These are phyloP conservation scores for Salix caprea DNA, from an alignment of 345 rosid genomes.

Conservation along the genomic window DNA sequence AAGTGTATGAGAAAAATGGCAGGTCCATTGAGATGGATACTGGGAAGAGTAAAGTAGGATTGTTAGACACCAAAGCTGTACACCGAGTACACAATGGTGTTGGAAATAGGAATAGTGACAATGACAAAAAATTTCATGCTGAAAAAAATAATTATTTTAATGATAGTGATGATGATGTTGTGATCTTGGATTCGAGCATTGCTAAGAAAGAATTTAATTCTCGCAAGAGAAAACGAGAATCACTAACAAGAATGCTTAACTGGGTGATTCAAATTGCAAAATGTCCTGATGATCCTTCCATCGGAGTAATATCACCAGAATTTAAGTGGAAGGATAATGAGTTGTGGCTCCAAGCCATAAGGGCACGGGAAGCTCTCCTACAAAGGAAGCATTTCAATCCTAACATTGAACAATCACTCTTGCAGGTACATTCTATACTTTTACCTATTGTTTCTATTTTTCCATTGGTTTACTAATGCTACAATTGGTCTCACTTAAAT, in stretches of 20 bases:
- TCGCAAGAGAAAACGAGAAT: slow-evolving; percentile 44
- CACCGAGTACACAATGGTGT: slow-evolving; percentile 7
- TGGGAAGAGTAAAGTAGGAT: slow-evolving; percentile 12
- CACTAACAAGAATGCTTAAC: slow-evolving; percentile 44
- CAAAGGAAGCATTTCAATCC: slow-evolving; percentile 21
- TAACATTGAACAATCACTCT: neutral
- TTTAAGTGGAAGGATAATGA: slow-evolving; percentile 42
- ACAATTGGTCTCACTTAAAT: neutral
- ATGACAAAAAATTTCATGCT: slow-evolving; percentile 12
- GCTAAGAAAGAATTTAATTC: slow-evolving; percentile 15
- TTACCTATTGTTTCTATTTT: neutral
- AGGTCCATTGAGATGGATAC: neutral
- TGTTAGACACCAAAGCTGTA: slow-evolving; percentile 13
- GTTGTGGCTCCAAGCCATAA: slow-evolving; percentile 43
- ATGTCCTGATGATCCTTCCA: slow-evolving; percentile 41
- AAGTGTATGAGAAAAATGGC: slow-evolving; percentile 14
- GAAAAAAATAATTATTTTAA: neutral
- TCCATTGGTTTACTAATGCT: neutral
- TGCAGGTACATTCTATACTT: slow-evolving; percentile 11
- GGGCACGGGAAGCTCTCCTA: slow-evolving; percentile 46
- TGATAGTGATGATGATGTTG: slow-evolving; percentile 7
- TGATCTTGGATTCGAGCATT: slow-evolving; percentile 6
- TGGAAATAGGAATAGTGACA: slow-evolving; percentile 19
- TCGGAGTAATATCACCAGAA: slow-evolving; percentile 36
- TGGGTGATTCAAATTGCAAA: slow-evolving; percentile 60